These are phyloP conservation scores for Alternaria solani DNA, from an alignment of 2,329 filamentous ascomycete species.

Conservation along the genomic window DNA sequence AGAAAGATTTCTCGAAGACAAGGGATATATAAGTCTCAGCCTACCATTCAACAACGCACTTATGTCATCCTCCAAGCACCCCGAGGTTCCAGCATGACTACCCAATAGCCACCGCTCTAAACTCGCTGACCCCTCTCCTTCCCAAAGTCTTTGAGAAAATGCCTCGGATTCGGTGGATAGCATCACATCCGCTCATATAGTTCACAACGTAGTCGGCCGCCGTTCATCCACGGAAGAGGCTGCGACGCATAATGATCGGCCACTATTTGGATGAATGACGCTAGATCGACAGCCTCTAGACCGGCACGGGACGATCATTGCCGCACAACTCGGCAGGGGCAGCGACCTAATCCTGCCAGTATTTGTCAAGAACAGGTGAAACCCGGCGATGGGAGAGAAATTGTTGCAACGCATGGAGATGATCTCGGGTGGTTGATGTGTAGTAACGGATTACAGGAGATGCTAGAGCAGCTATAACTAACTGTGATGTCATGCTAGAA, in stretches of 20 bases:
- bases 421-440: no score
- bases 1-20: background rate
- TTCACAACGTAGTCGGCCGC: background rate
- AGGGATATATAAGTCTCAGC: background rate
- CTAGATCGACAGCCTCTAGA: constrained; percentile 3
- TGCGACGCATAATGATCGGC: background rate
- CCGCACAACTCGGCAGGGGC: background rate
- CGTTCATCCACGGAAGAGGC: background rate
- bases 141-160: background rate
- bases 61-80: background rate
- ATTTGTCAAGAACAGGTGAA: background rate
- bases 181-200: background rate
- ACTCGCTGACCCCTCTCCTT: background rate
- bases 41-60: background rate
- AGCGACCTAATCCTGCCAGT: background rate
- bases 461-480: no score
- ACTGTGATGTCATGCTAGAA: no score
- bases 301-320: background rate
- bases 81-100: background rate
- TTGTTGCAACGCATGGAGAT: no score
- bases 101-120: background rate
- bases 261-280: background rate
- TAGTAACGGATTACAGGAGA: no score
- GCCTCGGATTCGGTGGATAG: background rate
- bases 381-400: no score